phyloP scores from a whole-genome alignment of 441 rosid species.

The Pelargonium citronellum region DNA sequence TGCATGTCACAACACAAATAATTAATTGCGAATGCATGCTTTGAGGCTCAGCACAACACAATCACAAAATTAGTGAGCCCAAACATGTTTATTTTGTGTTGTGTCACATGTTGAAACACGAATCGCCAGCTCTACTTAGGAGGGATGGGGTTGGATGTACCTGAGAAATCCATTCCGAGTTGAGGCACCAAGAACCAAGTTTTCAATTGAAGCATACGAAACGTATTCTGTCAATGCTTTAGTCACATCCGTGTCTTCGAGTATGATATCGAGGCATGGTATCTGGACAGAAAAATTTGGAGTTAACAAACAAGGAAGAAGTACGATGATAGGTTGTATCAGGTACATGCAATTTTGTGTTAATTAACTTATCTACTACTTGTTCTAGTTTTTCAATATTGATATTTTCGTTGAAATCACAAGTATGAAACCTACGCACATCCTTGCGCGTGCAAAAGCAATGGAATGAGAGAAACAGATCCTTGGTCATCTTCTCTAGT shows the following conservation, averaged over 20 bases:
- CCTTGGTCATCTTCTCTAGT: conserved; percentile 41
- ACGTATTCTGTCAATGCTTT: conserved; percentile 67
- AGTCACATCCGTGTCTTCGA: conserved; percentile 60
- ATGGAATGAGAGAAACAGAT: conserved; percentile 66
- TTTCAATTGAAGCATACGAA: conserved; percentile 61
- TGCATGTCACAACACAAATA: no score
- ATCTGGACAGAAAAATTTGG: conserved; percentile 35
- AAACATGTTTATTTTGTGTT: no score
- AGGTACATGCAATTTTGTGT: background rate
- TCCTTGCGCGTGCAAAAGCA: conserved; percentile 91
- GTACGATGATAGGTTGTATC: background rate
- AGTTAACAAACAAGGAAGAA: background rate
- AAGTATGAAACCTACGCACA: conserved; percentile 28
- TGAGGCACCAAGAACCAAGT: conserved; percentile 73
- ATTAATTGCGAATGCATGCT: no score
- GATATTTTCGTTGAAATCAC: no score
- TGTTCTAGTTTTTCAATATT: no score
- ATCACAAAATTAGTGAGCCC: no score
- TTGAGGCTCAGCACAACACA: no score
- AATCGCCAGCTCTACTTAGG: no score
- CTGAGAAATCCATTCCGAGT: conserved; percentile 65
- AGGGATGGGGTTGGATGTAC: conserved; percentile 23
- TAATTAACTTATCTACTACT: no score
- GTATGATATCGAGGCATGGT: conserved; percentile 53
- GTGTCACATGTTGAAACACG: no score